Conservation (phyloP, 345 rosid species). For the Eucalyptus sp. region DNA sequence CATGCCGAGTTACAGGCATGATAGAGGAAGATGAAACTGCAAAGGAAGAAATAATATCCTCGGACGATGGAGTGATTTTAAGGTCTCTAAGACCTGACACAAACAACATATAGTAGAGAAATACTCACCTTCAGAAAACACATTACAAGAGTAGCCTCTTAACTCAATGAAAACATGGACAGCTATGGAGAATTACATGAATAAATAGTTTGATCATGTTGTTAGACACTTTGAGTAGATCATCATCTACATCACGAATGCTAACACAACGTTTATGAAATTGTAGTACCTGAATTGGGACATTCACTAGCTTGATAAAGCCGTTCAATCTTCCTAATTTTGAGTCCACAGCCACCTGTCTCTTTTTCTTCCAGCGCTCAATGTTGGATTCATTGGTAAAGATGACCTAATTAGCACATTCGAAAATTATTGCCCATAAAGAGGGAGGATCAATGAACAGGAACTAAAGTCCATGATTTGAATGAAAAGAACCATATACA, state of each 20-base stretch:
- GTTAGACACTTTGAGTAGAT: neutral
- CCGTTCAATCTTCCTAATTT: slow-evolving; percentile 77
- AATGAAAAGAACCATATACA: neutral
- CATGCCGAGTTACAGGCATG: neutral
- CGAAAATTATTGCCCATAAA: neutral
- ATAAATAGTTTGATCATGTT: neutral
- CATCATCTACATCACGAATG: neutral
- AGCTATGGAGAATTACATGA: neutral
- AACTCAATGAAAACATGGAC: neutral
- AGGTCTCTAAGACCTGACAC: neutral
- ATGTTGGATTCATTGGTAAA: slow-evolving; percentile 96
- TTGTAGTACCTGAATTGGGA: slow-evolving; percentile 73
- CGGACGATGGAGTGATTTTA: neutral
- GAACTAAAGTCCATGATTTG: neutral
- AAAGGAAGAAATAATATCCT: neutral
- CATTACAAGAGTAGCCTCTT: neutral
- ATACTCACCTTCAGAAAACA: neutral
- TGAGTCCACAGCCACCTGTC: slow-evolving; percentile 88
- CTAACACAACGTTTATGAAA: neutral
- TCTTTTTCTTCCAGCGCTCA: slow-evolving; percentile 93
- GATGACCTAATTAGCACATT: slow-evolving; percentile 46
- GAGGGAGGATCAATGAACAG: neutral
- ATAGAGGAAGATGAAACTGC: neutral
- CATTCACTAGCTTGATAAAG: slow-evolving; percentile 60
- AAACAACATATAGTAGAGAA: neutral